phyloP scores from a whole-genome alignment of 768 basidiomycete species.

The Mycena capillaripes region DNA sequence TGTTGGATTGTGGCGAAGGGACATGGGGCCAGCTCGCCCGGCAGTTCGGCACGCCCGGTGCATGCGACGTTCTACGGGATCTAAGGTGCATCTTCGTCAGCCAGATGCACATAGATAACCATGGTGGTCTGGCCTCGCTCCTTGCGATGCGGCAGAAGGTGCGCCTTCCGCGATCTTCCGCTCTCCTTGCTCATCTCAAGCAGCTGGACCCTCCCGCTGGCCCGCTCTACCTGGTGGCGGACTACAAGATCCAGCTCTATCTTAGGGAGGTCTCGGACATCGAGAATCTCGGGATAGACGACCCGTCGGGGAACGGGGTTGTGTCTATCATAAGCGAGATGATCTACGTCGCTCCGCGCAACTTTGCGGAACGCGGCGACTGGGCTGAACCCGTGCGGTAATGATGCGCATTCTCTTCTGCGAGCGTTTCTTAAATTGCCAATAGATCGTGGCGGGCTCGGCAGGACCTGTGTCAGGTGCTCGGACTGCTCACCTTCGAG shows the following conservation, averaged over 20 bases:
- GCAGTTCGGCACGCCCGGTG: slow-evolving; percentile 73
- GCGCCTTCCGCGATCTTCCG: not conserved
- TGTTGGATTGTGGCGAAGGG: slow-evolving; percentile 92
- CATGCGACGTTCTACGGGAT: slow-evolving; percentile 72
- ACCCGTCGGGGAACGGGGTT: slow-evolving; percentile 62
- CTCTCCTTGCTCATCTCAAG: not conserved
- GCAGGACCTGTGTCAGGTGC: not conserved
- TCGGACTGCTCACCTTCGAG: not conserved
- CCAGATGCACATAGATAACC: slow-evolving; percentile 93
- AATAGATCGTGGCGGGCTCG: slow-evolving; percentile 5
- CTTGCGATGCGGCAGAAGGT: slow-evolving; percentile 80
- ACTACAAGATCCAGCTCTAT: slow-evolving; percentile 69
- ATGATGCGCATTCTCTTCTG: not conserved
- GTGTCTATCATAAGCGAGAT: slow-evolving; percentile 50
- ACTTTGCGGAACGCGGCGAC: not conserved
- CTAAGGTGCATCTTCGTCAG: slow-evolving; percentile 87
- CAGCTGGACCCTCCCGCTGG: slow-evolving; percentile 75
- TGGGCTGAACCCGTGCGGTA: not conserved
- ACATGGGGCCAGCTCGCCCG: slow-evolving; percentile 91
- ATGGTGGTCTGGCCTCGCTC: slow-evolving; percentile 83
- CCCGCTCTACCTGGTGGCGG: slow-evolving; percentile 81
- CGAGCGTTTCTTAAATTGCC: not conserved
- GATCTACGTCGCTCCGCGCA: not conserved
- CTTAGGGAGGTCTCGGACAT: slow-evolving; percentile 81
- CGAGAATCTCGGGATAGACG: slow-evolving; percentile 75